Base-by-base conservation (phyloP, 2,329 filamentous ascomycete genomes). In the Epichloe aotearoae region DNA sequence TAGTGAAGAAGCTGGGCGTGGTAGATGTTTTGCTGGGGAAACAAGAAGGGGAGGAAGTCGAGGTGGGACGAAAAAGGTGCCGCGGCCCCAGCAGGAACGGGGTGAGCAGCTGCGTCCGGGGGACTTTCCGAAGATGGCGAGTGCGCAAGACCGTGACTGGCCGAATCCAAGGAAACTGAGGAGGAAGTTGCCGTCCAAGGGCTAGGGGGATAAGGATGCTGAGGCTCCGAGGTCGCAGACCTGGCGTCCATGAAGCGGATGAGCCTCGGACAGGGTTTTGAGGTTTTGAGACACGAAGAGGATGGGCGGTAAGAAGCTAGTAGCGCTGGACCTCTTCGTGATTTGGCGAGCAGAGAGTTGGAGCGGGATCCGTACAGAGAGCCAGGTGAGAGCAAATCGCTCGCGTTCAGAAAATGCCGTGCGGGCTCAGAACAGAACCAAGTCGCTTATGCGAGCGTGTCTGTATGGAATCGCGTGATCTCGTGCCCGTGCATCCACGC, bases 1-100 rank as follows among this genome's bases (percentile, higher is more conserved):
- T 83, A 83, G 58, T 82, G 74, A 48, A 79, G 72, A 51, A 84
- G 74, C 65, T 81, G 78, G 50, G 76, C 77, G 60, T 82, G 76
- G 65, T 80, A 79, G 55, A 77, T 68, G 41, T 73, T 77, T 56
- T 82, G 77, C 55, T 80, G 78, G 15, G 77, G 77, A 52, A 80
- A 70, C 58, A 80, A 67, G 55, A 79, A 72, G 37, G 79, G 78
- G 30, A 79, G 68, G 53, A 79, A 69, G 55, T 80, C 75, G 59
- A 79, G 59, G 54, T 72, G 70, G 54, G 70, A 62, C 47, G 72
- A 65, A 50, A 66, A 64, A 44, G 65, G 65, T 42, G 59, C 55
- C 53, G 66, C 57, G 52, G 58, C 56, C 44, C 58, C 53, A 42
- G 52, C 51, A 51, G 52, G 45, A 46, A 44, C 44, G 36, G 61